Percentiles rank a stretch among this genome's conserved stretches.
These are phyloP conservation scores for Tolypocladium tropicale DNA, from an alignment of 2,329 filamentous ascomycete species.

Conservation along the genomic window DNA sequence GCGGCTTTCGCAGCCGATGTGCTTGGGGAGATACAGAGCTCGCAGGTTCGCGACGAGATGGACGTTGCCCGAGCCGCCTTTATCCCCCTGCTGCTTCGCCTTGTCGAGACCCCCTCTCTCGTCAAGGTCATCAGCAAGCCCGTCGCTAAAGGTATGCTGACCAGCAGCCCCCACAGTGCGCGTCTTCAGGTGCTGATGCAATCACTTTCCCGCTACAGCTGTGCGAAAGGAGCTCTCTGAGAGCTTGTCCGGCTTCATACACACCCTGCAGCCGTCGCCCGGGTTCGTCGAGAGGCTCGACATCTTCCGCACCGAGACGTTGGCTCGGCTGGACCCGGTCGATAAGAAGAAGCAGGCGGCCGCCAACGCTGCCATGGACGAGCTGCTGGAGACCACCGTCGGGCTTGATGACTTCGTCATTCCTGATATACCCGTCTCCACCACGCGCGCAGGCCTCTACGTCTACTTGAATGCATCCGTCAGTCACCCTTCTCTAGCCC, in stretches of 20 bases:
- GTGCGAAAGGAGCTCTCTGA: slow-evolving; percentile 38
- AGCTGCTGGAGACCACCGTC: slow-evolving; percentile 46
- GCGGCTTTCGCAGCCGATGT: slow-evolving; percentile 37
- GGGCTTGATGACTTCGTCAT: slow-evolving; percentile 44
- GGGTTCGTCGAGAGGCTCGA: slow-evolving; percentile 45
- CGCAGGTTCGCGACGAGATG: slow-evolving; percentile 44
- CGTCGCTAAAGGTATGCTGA: slow-evolving; percentile 37
- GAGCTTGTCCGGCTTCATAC: slow-evolving; percentile 42
- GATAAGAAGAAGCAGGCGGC: slow-evolving; percentile 40
- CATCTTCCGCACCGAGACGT: slow-evolving; percentile 44
- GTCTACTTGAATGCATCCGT: slow-evolving; percentile 77
- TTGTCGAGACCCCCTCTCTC: slow-evolving; percentile 50
- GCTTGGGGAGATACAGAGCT: slow-evolving; percentile 32
- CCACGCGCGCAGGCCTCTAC: slow-evolving; percentile 74
- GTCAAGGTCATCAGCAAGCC: slow-evolving; percentile 42
- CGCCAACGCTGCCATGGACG: slow-evolving; percentile 40
- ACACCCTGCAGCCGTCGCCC: slow-evolving; percentile 46
- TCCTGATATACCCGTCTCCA: slow-evolving; percentile 58
- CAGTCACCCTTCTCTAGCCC: slow-evolving; percentile 18
- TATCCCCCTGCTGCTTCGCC: slow-evolving; percentile 49
- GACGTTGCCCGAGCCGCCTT: slow-evolving; percentile 52
- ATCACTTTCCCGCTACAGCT: slow-evolving; percentile 17
- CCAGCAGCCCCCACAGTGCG: background rate
- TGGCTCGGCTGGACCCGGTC: slow-evolving; percentile 43
- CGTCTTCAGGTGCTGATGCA: background rate